Evolutionary conservation across 495 filamentous ascomycete genomes (phyloP).

Genomic region (Podospora conica): DNA sequence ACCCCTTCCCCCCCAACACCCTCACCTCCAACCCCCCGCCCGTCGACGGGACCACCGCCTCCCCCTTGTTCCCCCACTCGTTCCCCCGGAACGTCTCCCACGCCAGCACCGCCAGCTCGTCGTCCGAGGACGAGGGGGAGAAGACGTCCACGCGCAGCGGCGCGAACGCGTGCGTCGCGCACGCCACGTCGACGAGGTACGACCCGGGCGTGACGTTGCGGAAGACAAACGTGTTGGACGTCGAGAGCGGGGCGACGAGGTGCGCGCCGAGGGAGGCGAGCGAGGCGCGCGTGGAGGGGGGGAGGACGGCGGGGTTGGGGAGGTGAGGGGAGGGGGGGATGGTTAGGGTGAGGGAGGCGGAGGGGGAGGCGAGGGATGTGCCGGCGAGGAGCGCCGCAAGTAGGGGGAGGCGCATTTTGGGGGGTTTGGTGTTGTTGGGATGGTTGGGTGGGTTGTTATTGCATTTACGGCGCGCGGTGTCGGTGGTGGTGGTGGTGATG

Average conservation of each 20-base stretch:
- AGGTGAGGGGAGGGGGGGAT: constrained; percentile 46
- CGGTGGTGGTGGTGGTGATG: background rate
- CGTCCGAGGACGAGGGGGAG: constrained; percentile 36
- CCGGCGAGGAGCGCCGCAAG: constrained; percentile 9
- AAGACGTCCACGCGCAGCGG: constrained; percentile 71
- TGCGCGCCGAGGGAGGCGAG: constrained; percentile 48
- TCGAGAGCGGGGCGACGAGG: constrained; percentile 55
- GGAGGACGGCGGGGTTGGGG: constrained; percentile 51
- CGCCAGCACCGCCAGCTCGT: constrained; percentile 50
- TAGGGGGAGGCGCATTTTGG: constrained; percentile 12
- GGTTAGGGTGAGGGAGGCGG: constrained; percentile 25
- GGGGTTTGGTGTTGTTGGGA: constrained; percentile 1
- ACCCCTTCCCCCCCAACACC: constrained; percentile 57
- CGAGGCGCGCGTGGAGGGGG: constrained; percentile 67
- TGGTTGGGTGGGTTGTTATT: background rate
- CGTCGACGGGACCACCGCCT: constrained; percentile 37
- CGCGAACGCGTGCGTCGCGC: constrained; percentile 63
- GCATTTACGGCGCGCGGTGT: background rate
- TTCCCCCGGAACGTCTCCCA: constrained; percentile 88
- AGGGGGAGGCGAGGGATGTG: background rate
- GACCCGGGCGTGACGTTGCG: constrained; percentile 56
- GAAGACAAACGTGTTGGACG: constrained; percentile 66
- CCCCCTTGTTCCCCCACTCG: constrained; percentile 77
- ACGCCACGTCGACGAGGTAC: constrained; percentile 77
- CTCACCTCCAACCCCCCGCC: constrained; percentile 50